Evolutionary conservation across 2,329 filamentous ascomycete genomes (phyloP).

Genomic region (Ophiostoma novo-ulmi): DNA sequence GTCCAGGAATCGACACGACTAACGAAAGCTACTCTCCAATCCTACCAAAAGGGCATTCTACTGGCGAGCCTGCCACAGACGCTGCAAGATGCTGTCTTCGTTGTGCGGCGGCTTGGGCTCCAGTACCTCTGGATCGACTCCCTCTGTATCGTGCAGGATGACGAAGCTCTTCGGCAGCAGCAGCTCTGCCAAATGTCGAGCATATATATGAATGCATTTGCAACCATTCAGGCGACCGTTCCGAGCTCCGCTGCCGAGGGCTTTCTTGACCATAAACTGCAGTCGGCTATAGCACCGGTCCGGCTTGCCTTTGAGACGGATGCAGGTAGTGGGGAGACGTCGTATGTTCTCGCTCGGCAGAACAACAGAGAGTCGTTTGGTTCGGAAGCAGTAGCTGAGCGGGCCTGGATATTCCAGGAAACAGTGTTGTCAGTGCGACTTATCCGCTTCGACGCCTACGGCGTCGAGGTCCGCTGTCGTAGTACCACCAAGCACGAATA

Average conservation of each 20-base stretch:
- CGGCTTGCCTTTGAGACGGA: background rate
- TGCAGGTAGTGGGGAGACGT: background rate
- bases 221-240: background rate
- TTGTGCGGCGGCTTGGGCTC: conserved; percentile 23
- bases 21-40: background rate
- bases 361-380: background rate
- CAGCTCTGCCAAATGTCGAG: conserved; percentile 1
- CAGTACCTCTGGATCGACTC: conserved; percentile 31
- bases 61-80: background rate
- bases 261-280: background rate
- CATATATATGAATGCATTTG: conserved; percentile 1
- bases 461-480: background rate
- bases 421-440: conserved; percentile 4
- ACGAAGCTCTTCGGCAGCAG: conserved; percentile 14
- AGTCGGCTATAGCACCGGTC: background rate
- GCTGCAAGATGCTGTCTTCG: conserved; percentile 21
- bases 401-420: conserved; percentile 7
- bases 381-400: background rate
- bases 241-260: conserved; percentile 3
- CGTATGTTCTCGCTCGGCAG: background rate
- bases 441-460: background rate
- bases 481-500: background rate
- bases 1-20: background rate
- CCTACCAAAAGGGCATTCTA: background rate
- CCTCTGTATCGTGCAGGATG: conserved; percentile 30